A percentile compares a stretch with the other conserved stretches of the same genome.
phyloP scores from a whole-genome alignment of 306 rosid genomes.

The Abrus pulchellus region DNA sequence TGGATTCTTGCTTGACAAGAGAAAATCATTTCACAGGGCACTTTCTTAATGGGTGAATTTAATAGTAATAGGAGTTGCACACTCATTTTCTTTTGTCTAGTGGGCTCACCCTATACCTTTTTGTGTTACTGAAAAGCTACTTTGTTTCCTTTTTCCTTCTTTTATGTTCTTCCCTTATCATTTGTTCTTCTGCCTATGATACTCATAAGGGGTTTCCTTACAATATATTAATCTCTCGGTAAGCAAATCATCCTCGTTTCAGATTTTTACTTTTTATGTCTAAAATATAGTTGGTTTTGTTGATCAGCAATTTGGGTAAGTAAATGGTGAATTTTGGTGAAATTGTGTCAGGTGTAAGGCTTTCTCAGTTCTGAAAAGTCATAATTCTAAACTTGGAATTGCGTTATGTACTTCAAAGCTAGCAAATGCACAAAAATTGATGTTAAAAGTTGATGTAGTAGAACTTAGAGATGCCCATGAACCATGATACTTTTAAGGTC shows the following conservation, averaged over 20 bases:
- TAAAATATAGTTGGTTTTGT: constrained; percentile 8
- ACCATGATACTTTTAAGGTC: neutral
- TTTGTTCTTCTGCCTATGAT: constrained; percentile 38
- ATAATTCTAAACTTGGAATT: constrained; percentile 6
- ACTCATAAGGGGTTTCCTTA: constrained; percentile 53
- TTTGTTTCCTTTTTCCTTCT: constrained; percentile 38
- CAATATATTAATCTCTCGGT: constrained; percentile 51
- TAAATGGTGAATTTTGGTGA: constrained; percentile 26
- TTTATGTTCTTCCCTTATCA: constrained; percentile 42
- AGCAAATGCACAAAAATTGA: constrained; percentile 26
- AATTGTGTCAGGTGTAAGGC: constrained; percentile 1
- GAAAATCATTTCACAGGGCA: constrained; percentile 50
- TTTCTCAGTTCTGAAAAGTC: constrained; percentile 37
- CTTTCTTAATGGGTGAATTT: constrained; percentile 53
- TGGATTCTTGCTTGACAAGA: constrained; percentile 76
- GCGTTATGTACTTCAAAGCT: neutral
- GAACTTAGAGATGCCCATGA: constrained; percentile 1
- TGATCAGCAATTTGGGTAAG: constrained; percentile 45
- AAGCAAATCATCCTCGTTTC: constrained; percentile 47
- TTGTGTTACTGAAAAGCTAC: constrained; percentile 62
- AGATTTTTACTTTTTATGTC: neutral
- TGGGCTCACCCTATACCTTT: constrained; percentile 74
- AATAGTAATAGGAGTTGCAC: constrained; percentile 53
- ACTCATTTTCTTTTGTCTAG: constrained; percentile 63
- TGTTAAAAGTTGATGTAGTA: constrained; percentile 16